These are phyloP conservation scores for Colletotrichum tamarilloi DNA, from an alignment of 2,329 filamentous ascomycete genomes.

Conservation along the genomic window DNA sequence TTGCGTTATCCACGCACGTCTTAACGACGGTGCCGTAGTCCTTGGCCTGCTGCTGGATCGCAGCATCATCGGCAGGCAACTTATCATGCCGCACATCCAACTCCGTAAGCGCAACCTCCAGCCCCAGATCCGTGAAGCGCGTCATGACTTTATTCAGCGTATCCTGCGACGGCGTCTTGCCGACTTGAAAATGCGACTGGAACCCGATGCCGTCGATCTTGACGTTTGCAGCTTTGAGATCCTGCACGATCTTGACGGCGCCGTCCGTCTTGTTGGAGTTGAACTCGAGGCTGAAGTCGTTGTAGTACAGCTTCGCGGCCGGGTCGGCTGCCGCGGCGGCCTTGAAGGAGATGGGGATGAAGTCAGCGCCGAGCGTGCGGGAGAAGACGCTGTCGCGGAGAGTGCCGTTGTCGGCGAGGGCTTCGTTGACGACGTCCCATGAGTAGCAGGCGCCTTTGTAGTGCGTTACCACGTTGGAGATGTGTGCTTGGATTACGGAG, in stretches of 20 bases:
- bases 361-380: slow-evolving; percentile 61
- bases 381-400: slow-evolving; percentile 61
- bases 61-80: slow-evolving; percentile 65
- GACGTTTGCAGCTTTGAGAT: slow-evolving; percentile 70
- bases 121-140: slow-evolving; percentile 60
- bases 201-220: slow-evolving; percentile 73
- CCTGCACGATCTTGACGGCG: slow-evolving; percentile 69
- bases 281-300: slow-evolving; percentile 62
- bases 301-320: slow-evolving; percentile 67
- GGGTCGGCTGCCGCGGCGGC: slow-evolving; percentile 60
- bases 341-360: slow-evolving; percentile 63
- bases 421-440: slow-evolving; percentile 66
- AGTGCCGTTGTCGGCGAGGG: slow-evolving; percentile 64
- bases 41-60: slow-evolving; percentile 60
- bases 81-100: slow-evolving; percentile 73
- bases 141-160: slow-evolving; percentile 60
- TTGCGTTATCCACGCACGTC: slow-evolving; percentile 47
- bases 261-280: slow-evolving; percentile 44
- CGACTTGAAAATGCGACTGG: slow-evolving; percentile 64
- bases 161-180: slow-evolving; percentile 54
- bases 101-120: slow-evolving; percentile 74
- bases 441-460: slow-evolving; percentile 58
- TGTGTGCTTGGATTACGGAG: slow-evolving; percentile 60
- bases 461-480: slow-evolving; percentile 56
- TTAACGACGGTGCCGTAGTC: slow-evolving; percentile 54